A percentile compares a stretch with the other conserved stretches of the same genome.
These are phyloP conservation scores for Neurospora crassa DNA, from an alignment of 2,329 filamentous ascomycete genomes.

Conservation along the genomic window DNA sequence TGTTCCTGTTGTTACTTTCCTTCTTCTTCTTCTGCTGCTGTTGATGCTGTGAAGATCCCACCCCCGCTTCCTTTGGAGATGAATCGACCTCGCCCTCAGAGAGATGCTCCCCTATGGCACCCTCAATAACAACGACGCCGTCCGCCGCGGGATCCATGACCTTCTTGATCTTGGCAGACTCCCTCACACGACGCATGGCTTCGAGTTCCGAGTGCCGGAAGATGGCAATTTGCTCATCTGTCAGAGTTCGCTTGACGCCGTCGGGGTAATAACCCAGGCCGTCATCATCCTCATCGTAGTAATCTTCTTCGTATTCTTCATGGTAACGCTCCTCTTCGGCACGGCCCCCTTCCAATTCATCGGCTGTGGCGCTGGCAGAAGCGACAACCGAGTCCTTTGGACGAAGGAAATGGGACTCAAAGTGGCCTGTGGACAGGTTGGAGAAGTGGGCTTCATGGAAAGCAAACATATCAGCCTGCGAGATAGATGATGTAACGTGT, in stretches of 20 bases:
- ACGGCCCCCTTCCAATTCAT: constrained; percentile 9
- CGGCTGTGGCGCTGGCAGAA: constrained; percentile 2
- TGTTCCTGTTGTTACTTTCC: constrained; percentile 21
- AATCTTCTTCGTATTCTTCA: constrained; percentile 23
- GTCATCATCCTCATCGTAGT: constrained; percentile 43
- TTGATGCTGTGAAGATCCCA: constrained; percentile 11
- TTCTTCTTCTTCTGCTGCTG: constrained; percentile 21
- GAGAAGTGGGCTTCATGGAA: constrained; percentile 56
- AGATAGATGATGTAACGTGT: not conserved
- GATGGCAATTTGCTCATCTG: constrained; percentile 81
- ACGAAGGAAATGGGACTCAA: constrained; percentile 35
- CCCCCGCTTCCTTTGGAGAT: not conserved
- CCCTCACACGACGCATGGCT: constrained; percentile 48
- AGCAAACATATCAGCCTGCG: constrained; percentile 46
- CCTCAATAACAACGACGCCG: constrained; percentile 6
- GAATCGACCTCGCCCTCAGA: constrained; percentile 17
- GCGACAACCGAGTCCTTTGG: constrained; percentile 15
- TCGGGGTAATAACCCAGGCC: constrained; percentile 77
- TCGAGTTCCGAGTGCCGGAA: constrained; percentile 86
- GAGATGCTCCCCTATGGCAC: constrained; percentile 6
- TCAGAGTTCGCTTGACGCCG: constrained; percentile 79
- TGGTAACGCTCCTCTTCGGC: constrained; percentile 14
- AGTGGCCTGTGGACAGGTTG: constrained; percentile 32
- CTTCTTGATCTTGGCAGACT: constrained; percentile 25
- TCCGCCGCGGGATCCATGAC: constrained; percentile 9